Conservation (phyloP, 495 filamentous ascomycete genomes). For the Aspergillus conjunctus region DNA sequence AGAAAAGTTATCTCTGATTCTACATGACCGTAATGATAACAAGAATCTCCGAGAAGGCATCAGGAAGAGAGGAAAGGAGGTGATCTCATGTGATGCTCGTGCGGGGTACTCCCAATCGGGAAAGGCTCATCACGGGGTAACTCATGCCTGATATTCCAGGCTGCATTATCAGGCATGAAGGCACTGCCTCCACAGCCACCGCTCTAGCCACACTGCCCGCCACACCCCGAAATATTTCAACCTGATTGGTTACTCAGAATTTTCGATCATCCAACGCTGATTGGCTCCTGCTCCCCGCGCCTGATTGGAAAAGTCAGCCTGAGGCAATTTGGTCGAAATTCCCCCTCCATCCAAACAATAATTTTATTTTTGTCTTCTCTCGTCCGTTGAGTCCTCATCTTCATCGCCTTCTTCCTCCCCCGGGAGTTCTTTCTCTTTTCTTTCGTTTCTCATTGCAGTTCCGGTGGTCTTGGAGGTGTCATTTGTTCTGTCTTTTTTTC, state of each 20-base stretch:
- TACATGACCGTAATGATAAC: too few species aligned
- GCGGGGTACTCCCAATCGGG: conserved; percentile 26
- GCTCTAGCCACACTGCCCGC: background rate
- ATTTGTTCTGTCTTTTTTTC: background rate
- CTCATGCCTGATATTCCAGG: conserved; percentile 1
- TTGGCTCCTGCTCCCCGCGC: conserved; percentile 16
- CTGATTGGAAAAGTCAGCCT: conserved; percentile 12
- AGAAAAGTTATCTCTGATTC: too few species aligned
- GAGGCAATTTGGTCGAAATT: conserved; percentile 4
- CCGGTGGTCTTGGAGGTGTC: background rate
- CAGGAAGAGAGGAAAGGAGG: background rate
- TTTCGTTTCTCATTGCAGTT: conserved; percentile 10
- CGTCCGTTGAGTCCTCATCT: conserved; percentile 25
- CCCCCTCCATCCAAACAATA: conserved; percentile 22
- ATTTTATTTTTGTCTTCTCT: conserved; percentile 14
- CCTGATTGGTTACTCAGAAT: conserved; percentile 19
- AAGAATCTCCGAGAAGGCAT: too few species aligned
- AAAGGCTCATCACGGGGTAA: conserved; percentile 14
- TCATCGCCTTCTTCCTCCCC: conserved; percentile 12
- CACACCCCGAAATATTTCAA: background rate
- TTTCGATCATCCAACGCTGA: conserved; percentile 6
- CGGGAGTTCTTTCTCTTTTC: conserved; percentile 6
- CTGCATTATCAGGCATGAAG: background rate
- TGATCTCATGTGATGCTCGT: conserved; percentile 15
- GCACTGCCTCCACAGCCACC: conserved; percentile 12